These are phyloP conservation scores for Penicillium janthinellum DNA, from an alignment of 2,329 filamentous ascomycete genomes.

Conservation along the genomic window DNA sequence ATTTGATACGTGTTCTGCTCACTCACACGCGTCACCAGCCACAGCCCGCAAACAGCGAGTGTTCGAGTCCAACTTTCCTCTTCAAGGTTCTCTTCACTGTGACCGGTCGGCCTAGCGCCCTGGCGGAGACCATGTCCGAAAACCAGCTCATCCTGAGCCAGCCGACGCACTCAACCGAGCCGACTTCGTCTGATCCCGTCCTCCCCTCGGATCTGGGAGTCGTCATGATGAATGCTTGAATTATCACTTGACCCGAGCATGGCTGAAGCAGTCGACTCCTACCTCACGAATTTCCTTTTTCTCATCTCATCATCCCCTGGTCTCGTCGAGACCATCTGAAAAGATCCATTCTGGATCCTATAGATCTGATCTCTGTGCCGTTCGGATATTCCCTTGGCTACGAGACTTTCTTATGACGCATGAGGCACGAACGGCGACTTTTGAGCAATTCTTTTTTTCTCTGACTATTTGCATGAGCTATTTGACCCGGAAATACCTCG, in stretches of 20 bases:
- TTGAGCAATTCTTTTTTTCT: slow-evolving; percentile 13
- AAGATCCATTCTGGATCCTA: slow-evolving; percentile 17
- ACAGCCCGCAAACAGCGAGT: slow-evolving; percentile 20
- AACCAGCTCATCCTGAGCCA: slow-evolving; percentile 35
- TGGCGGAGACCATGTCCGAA: slow-evolving; percentile 38
- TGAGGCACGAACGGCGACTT: slow-evolving; percentile 23
- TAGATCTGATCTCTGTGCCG: slow-evolving; percentile 21
- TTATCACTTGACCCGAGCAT: neutral
- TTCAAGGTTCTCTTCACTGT: slow-evolving; percentile 43
- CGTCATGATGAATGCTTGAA: slow-evolving; percentile 40
- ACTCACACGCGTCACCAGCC: slow-evolving; percentile 34
- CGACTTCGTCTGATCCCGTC: slow-evolving; percentile 25
- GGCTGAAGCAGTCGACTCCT: neutral
- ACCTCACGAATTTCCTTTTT: slow-evolving; percentile 25
- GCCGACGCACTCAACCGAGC: slow-evolving; percentile 25
- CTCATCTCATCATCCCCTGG: slow-evolving; percentile 5
- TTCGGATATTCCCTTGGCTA: neutral
- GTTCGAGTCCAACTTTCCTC: slow-evolving; percentile 30
- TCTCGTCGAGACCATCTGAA: slow-evolving; percentile 7
- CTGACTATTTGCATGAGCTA: slow-evolving; percentile 14
- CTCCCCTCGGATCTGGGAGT: slow-evolving; percentile 31
- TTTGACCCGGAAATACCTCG: slow-evolving; percentile 9
- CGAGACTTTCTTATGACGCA: slow-evolving; percentile 21
- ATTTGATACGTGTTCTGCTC: slow-evolving; percentile 36
- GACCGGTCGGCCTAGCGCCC: slow-evolving; percentile 31